Evolutionary conservation across 1,284 basidiomycete species (phyloP).

Genomic region (Peniophora sp.): DNA sequence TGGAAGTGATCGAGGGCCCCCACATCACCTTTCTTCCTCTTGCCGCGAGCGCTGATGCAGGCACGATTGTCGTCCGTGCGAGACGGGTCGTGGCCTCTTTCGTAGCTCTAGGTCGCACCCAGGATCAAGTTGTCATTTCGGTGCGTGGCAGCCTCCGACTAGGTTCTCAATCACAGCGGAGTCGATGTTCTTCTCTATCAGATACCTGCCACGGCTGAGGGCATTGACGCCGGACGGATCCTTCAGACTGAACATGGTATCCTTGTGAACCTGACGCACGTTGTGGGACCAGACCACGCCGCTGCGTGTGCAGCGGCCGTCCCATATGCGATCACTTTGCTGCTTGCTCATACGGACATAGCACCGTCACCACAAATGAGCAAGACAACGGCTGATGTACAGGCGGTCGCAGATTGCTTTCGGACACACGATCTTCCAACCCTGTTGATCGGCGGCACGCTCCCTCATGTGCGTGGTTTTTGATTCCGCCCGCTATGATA

Average conservation of each 20-base stretch:
- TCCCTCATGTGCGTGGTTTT: conserved; percentile 27
- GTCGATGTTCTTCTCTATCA: conserved; percentile 14
- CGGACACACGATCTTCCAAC: conserved; percentile 22
- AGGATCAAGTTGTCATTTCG: conserved; percentile 26
- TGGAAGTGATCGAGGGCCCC: conserved; percentile 33
- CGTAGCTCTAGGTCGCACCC: conserved; percentile 37
- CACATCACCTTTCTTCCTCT: conserved; percentile 45
- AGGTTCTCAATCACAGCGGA: not conserved
- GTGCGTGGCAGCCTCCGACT: conserved; percentile 2
- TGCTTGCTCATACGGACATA: conserved; percentile 20
- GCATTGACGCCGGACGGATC: conserved; percentile 37
- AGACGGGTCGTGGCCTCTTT: conserved; percentile 31
- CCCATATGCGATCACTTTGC: conserved; percentile 38
- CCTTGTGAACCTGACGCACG: conserved; percentile 40
- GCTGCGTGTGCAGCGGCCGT: conserved; percentile 44
- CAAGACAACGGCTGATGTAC: not conserved
- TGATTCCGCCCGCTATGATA: not conserved
- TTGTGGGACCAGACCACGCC: conserved; percentile 45
- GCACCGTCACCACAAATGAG: not conserved
- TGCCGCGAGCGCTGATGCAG: conserved; percentile 21
- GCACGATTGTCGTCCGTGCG: conserved; percentile 34
- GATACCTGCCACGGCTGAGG: conserved; percentile 52
- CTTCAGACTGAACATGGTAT: conserved; percentile 32
- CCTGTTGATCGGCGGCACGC: conserved; percentile 30
- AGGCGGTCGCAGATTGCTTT: conserved; percentile 25